Evolutionary conservation across 169 alveolate species (phyloP).

Genomic region (Babesia sp.): DNA sequence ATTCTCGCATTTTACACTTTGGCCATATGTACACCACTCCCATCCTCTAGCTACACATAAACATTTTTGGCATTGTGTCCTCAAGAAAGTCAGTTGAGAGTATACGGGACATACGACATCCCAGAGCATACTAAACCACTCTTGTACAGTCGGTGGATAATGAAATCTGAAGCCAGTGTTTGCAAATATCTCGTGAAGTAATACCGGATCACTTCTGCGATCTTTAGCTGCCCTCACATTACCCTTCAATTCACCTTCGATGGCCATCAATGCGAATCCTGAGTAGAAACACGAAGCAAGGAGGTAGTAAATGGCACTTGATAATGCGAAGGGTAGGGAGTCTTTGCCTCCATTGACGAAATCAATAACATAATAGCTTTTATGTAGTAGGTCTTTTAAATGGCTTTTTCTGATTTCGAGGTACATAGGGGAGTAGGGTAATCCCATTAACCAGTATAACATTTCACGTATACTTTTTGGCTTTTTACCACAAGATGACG

Average conservation of each 20-base stretch:
- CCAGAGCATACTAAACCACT: neutral
- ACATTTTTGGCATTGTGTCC: neutral
- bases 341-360: too few species aligned
- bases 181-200: neutral
- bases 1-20: neutral
- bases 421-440: neutral
- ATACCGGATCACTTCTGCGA: neutral
- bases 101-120: neutral
- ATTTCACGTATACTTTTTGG: conserved; percentile 1
- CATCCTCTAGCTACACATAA: neutral
- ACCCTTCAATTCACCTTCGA: too few species aligned
- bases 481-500: too few species aligned
- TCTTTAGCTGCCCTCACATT: too few species aligned
- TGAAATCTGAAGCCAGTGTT: neutral
- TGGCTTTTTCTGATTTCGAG: too few species aligned
- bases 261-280: too few species aligned
- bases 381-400: too few species aligned
- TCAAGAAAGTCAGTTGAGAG: neutral
- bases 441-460: neutral
- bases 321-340: too few species aligned
- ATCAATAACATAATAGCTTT: too few species aligned
- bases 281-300: too few species aligned
- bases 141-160: neutral
- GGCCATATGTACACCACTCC: neutral
- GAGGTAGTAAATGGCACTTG: too few species aligned